Percentiles rank a stretch among this genome's conserved stretches.
Evolutionary conservation across 1,139 yeast species (phyloP).

Genomic region (Groenewaldozyma auringiensis): DNA sequence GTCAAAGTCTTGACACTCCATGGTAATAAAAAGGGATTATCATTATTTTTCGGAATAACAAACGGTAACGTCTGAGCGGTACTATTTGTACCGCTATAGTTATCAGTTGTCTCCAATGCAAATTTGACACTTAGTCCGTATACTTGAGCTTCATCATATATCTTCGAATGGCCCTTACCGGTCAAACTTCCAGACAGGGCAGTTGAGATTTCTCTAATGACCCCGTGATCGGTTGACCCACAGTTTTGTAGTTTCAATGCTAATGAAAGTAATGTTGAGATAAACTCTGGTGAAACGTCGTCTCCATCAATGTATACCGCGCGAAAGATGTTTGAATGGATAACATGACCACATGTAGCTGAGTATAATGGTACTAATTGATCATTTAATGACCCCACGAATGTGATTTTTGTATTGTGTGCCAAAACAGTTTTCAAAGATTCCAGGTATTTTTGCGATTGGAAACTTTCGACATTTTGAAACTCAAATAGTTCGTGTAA

Average conservation of each 20-base stretch:
- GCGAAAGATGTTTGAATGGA: slow-evolving; percentile 83
- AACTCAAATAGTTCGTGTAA: slow-evolving; percentile 79
- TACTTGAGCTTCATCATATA: slow-evolving; percentile 78
- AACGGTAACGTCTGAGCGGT: slow-evolving; percentile 23
- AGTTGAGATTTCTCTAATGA: slow-evolving; percentile 70
- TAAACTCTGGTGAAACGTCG: slow-evolving; percentile 43
- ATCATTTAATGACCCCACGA: slow-evolving; percentile 84
- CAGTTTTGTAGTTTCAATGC: slow-evolving; percentile 34
- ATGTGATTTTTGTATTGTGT: slow-evolving; percentile 67
- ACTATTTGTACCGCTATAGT: slow-evolving; percentile 25
- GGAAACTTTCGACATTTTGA: slow-evolving; percentile 65
- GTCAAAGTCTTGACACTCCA: slow-evolving; percentile 87
- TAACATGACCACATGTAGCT: slow-evolving; percentile 70
- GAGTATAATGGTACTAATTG: slow-evolving; percentile 90
- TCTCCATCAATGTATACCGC: slow-evolving; percentile 84
- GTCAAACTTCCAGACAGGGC: slow-evolving; percentile 85
- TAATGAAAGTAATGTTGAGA: slow-evolving; percentile 44
- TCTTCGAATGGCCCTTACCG: slow-evolving; percentile 89
- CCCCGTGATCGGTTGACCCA: slow-evolving; percentile 34
- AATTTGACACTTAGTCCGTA: slow-evolving; percentile 73
- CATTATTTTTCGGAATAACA: slow-evolving; percentile 36
- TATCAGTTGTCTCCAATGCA: slow-evolving; percentile 65
- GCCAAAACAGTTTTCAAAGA: slow-evolving; percentile 57
- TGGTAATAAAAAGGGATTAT: slow-evolving; percentile 80
- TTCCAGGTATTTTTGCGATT: slow-evolving; percentile 62